A percentile compares a stretch with the other conserved stretches of the same genome.
These are phyloP conservation scores for Eragrostis tef DNA, from an alignment of 202 grass and related monocot genomes.

Conservation along the genomic window DNA sequence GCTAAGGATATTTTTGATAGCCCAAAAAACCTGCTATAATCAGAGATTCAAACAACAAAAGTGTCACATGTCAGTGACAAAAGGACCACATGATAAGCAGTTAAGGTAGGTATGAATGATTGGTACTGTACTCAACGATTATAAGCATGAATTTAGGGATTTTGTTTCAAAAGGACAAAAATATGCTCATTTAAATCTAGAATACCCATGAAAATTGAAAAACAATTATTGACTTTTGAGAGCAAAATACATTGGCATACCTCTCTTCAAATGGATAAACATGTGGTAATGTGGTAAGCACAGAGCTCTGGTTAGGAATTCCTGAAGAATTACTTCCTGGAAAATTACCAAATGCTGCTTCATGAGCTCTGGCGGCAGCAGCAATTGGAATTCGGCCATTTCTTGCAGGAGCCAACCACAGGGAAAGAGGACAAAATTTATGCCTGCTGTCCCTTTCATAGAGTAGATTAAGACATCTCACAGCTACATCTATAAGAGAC, in stretches of 20 bases:
- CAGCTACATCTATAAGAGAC: constrained; percentile 68
- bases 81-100: background rate
- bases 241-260: constrained; percentile 54
- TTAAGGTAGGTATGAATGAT: background rate
- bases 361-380: constrained; percentile 79
- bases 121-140: background rate
- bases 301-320: constrained; percentile 54
- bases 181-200: background rate
- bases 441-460: constrained; percentile 96
- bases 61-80: background rate
- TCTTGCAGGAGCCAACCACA: constrained; percentile 92
- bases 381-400: constrained; percentile 76
- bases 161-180: background rate
- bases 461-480: constrained; percentile 93
- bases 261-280: constrained; percentile 98
- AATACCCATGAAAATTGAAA: background rate
- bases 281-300: constrained; percentile 86
- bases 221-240: background rate
- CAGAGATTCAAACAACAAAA: background rate
- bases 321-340: constrained; percentile 50
- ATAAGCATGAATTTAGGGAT: constrained; percentile 9
- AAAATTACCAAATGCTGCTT: constrained; percentile 72
- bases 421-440: constrained; percentile 73
- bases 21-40: background rate
- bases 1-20: background rate